Conservation (phyloP, 768 basidiomycete genomes). For the Suillus decipiens region DNA sequence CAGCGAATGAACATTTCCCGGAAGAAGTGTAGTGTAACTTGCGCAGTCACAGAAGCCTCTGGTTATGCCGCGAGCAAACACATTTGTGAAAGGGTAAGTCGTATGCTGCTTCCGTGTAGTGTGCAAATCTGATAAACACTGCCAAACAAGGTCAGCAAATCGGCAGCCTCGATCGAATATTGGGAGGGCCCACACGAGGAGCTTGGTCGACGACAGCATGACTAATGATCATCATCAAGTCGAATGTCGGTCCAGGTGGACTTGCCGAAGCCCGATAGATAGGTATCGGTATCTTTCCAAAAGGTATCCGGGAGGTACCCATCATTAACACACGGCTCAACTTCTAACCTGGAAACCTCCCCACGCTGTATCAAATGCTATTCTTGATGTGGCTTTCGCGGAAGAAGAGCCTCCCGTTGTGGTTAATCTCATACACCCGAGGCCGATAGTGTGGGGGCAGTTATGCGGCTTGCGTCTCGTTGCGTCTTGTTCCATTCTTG, state of each 20-base stretch:
- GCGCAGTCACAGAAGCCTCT: constrained; percentile 31
- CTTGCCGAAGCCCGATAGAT: constrained; percentile 35
- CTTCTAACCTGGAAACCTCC: constrained; percentile 33
- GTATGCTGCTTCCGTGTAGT: constrained; percentile 12
- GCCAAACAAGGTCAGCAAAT: constrained; percentile 30
- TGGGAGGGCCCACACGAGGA: constrained; percentile 35
- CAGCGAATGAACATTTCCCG: constrained; percentile 24
- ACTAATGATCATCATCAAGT: constrained; percentile 40
- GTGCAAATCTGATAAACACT: background rate
- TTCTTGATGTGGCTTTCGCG: constrained; percentile 32
- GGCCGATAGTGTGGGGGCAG: constrained; percentile 27
- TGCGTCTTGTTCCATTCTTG: constrained; percentile 34
- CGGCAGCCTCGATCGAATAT: constrained; percentile 38
- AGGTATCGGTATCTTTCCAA: constrained; percentile 14
- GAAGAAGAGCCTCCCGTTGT: constrained; percentile 19
- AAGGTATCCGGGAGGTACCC: background rate
- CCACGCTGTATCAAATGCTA: constrained; percentile 26
- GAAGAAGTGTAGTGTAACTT: constrained; percentile 33
- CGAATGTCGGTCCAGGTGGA: constrained; percentile 30
- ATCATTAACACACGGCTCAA: constrained; percentile 13
- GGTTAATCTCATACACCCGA: constrained; percentile 37
- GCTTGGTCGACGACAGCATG: constrained; percentile 40
- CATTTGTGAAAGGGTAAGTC: constrained; percentile 22
- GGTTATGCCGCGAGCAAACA: constrained; percentile 41
- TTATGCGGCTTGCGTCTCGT: constrained; percentile 24